Evolutionary conservation across 2,329 filamentous ascomycete genomes (phyloP), one percentile per base, ranked within the genome.

Genomic region (Mycogone perniciosa): DNA sequence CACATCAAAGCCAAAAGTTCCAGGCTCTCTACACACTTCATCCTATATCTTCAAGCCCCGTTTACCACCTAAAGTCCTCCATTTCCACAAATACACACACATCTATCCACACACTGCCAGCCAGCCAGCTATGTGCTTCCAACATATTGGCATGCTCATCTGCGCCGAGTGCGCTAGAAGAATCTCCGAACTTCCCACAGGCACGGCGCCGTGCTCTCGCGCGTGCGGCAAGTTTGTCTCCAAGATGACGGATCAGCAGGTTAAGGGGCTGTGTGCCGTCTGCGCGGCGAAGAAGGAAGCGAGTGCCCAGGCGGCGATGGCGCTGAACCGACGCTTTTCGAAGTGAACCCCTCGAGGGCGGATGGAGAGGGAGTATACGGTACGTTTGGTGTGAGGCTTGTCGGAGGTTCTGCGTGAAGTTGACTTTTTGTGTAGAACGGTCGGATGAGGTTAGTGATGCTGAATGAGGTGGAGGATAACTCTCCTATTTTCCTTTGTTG

Each of bases 151-250:
- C 31, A 61, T 53, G 40, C 50, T 62, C 44, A 34, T 59, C 48
- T 62, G 60, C 51, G 40, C 50, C 26, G 50, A 47, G 20, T 62
- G 60, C 50, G 53, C 52, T 39, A 58, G 59, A 5, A 57, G 57
- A 9, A 56, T 62, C 7, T 57, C 59, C 31, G 60, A 62, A 37
- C 55, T 59, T 27, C 52, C 57, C 29, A 39, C 57, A 26, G 60
- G 60, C 44, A 59, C 55, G 31, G 56, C 60, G 31, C 57, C 58
- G 11, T 62, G 60, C 48, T 44, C 54, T 44, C 31, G 53, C 26
- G 57, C 52, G 44, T 62, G 60, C 48, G 60, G 60, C 37, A 62
- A 62, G 56, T 62, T 59, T 43, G 54, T 62, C 47, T 62, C 59
- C 34, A 55, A 57, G 13, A 57, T 60, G 40, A 62, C 60, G n/a